phyloP scores from a whole-genome alignment of 768 basidiomycete genomes.

The Crepidotus variabilis region DNA sequence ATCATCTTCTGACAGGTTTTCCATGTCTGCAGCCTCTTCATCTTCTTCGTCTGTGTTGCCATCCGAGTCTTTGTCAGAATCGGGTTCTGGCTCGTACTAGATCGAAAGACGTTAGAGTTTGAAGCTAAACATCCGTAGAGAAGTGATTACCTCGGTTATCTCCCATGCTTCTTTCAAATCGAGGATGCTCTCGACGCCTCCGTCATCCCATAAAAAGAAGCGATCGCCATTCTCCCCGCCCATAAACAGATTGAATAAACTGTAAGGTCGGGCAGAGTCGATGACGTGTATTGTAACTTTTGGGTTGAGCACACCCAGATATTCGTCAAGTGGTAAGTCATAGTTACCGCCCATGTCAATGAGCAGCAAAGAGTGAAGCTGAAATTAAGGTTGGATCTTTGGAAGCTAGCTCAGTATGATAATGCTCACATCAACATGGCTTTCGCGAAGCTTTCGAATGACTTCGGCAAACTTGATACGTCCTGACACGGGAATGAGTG shows the following conservation, averaged over 20 bases:
- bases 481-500: constrained; percentile 86
- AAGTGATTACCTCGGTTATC: constrained; percentile 61
- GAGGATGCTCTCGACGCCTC: constrained; percentile 63
- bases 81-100: constrained; percentile 77
- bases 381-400: background rate
- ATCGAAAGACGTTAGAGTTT: background rate
- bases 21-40: constrained; percentile 43
- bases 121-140: background rate
- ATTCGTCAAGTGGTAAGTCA: constrained; percentile 69
- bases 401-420: background rate
- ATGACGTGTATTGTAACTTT: constrained; percentile 84
- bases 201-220: constrained; percentile 93
- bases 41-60: constrained; percentile 39
- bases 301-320: constrained; percentile 71
- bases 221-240: constrained; percentile 62
- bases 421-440: constrained; percentile 57
- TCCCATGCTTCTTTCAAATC: constrained; percentile 84
- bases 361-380: constrained; percentile 89
- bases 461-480: constrained; percentile 69
- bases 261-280: constrained; percentile 89
- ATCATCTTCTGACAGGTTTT: constrained; percentile 38
- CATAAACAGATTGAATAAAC: constrained; percentile 82
- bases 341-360: constrained; percentile 90
- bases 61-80: constrained; percentile 61
- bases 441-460: constrained; percentile 54